phyloP scores from a whole-genome alignment of 768 basidiomycete genomes.

The Calocera cornea region DNA sequence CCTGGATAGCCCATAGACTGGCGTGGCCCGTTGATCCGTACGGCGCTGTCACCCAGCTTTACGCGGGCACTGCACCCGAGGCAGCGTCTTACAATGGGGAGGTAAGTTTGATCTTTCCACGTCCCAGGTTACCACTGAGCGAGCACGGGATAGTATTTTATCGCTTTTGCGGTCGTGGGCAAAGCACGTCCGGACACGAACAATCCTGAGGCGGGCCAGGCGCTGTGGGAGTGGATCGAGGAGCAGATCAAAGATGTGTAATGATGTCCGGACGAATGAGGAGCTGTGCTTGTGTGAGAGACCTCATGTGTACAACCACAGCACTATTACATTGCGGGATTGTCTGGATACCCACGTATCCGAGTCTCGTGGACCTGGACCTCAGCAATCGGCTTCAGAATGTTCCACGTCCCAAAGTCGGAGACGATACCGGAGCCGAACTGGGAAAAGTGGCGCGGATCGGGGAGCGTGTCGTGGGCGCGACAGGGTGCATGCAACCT shows the following conservation, averaged over 20 bases:
- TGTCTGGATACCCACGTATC: no score
- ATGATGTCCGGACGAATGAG: not conserved
- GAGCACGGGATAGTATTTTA: not conserved
- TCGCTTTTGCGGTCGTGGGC: not conserved
- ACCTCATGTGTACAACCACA: no score
- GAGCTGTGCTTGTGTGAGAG: no score
- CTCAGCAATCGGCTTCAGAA: no score
- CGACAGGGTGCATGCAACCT: no score
- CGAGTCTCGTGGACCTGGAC: no score
- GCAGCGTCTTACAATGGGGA: conserved; percentile 19
- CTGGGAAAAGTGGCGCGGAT: no score
- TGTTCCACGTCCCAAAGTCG: no score
- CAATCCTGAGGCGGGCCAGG: not conserved
- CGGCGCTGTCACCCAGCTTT: conserved; percentile 21
- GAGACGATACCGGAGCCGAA: no score
- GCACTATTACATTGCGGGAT: no score
- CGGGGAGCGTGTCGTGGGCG: no score
- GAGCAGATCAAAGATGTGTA: not conserved
- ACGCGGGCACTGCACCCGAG: conserved; percentile 19
- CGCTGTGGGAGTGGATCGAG: not conserved
- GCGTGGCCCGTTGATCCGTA: not conserved
- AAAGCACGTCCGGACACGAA: not conserved
- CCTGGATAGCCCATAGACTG: not conserved
- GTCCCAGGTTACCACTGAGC: not conserved
- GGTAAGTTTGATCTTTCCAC: conserved; percentile 7